Evolutionary conservation across 345 rosid species (phyloP).

Genomic region (Euphorbia pulcherrima): DNA sequence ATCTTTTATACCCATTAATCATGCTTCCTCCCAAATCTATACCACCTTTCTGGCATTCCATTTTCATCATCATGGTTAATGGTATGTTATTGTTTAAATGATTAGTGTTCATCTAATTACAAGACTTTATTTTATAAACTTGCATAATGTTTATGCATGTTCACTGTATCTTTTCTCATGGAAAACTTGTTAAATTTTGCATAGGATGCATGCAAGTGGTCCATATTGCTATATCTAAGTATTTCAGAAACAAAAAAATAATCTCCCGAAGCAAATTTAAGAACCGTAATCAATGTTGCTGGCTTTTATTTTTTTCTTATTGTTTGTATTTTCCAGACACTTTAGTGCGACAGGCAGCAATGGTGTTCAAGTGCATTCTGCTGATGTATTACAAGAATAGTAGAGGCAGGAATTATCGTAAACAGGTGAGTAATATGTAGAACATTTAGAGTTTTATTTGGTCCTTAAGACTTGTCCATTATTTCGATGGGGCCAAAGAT

Average conservation of each 20-base stretch:
- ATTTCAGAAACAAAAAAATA: not conserved
- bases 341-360: conserved; percentile 83
- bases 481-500: no score
- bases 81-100: conserved; percentile 50
- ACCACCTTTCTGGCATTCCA: conserved; percentile 98
- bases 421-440: conserved; percentile 53
- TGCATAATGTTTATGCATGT: not conserved
- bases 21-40: conserved; percentile 97
- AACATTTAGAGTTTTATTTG: not conserved
- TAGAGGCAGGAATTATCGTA: conserved; percentile 89
- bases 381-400: conserved; percentile 90
- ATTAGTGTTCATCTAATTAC: not conserved
- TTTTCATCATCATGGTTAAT: conserved; percentile 86
- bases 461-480: no score
- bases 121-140: not conserved
- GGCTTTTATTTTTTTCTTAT: not conserved
- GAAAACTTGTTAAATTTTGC: not conserved
- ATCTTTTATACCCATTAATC: conserved; percentile 77
- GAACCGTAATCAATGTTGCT: not conserved
- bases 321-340: conserved; percentile 58
- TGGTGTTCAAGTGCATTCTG: conserved; percentile 80
- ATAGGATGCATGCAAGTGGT: not conserved
- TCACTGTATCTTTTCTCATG: not conserved
- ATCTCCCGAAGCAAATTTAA: not conserved
- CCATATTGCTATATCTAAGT: not conserved